Evolutionary conservation across 176 grass and related monocot genomes (phyloP), one percentile per base, ranked within the genome.

Genomic region (Cenchrus fungigraminus): DNA sequence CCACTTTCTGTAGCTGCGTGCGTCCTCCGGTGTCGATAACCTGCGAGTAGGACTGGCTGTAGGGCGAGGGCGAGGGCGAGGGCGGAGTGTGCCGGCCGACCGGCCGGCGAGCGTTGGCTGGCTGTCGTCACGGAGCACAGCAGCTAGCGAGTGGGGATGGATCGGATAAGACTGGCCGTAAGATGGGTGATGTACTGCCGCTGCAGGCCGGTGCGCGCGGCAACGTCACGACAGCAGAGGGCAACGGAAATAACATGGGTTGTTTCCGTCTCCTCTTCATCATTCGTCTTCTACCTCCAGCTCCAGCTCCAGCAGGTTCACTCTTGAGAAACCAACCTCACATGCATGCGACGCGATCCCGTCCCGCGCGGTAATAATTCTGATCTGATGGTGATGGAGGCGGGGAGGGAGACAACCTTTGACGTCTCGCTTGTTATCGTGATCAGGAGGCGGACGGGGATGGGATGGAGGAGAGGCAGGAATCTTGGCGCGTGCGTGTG

Each of bases 201-300:
- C 19, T 57, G 42, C 16, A 6, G 32, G 25, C 25, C 25, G 25
- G 46, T 4, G 59, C 37, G 49, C 34, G 85, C 22, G 75, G 40
- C 11, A 15, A 4, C 63, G 15, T 65, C 68, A 11, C 68, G 45
- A 32, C 50, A 74, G 47, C 47, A 5, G 81, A 47, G 49, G 17
- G 64, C 79, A 53, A 77, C 31, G 15, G 32, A 71, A 78, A 83
- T 31, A 62, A 83, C 80, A 72, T 83, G 86, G 80, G 64, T 15
- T 83, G 65, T 49, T 67, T 69, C 25, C 17, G 25, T 25, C 12
- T 68, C 1, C 17, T 65, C 12, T 32, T 13, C 44, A 12, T 13
- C 9, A 8, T 1, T 50, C 9, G 49, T 46, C 45, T 1, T 6
- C 45, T 46, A 5, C 45, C 45, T 46, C 45, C 45, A 46, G 45